Conservation (phyloP, 2,329 filamentous ascomycete genomes). For the Reticulascus tulasneorum region DNA sequence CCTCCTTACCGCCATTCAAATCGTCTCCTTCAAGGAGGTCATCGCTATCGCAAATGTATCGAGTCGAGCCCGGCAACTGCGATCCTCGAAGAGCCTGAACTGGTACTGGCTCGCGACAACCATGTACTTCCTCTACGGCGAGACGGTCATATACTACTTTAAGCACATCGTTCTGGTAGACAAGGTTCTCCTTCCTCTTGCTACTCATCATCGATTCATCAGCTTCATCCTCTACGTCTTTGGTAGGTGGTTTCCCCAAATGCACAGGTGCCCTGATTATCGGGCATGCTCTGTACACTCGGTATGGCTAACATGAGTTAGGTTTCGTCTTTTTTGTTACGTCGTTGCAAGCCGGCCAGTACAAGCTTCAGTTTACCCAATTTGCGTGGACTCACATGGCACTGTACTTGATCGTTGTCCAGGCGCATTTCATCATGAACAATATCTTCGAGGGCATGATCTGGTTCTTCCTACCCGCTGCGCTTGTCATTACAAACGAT, state of each 20-base stretch:
- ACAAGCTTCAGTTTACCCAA: slow-evolving; percentile 98
- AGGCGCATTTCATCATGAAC: slow-evolving; percentile 99
- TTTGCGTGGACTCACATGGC: slow-evolving; percentile 99
- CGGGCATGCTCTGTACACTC: slow-evolving; percentile 1
- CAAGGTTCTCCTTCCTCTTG: slow-evolving; percentile 84
- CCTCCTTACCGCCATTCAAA: slow-evolving; percentile 88
- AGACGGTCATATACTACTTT: slow-evolving; percentile 99
- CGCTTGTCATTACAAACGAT: slow-evolving; percentile 96
- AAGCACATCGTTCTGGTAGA: slow-evolving; percentile 98
- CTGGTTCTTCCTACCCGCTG: slow-evolving; percentile 96
- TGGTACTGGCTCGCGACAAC: slow-evolving; percentile 99
- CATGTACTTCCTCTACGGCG: slow-evolving; percentile 99
- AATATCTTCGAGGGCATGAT: slow-evolving; percentile 99
- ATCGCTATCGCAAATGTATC: slow-evolving; percentile 96
- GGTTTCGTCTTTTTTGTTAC: slow-evolving; percentile 98
- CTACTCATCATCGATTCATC: slow-evolving; percentile 97
- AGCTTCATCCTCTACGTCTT: slow-evolving; percentile 98
- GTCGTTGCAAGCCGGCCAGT: slow-evolving; percentile 90
- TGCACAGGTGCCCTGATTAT: not conserved
- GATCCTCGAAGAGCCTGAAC: slow-evolving; percentile 93
- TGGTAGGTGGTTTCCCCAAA: slow-evolving; percentile 51
- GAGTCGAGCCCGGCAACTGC: slow-evolving; percentile 82
- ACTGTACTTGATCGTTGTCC: slow-evolving; percentile 92
- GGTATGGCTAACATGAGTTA: slow-evolving; percentile 35
- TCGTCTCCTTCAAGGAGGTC: slow-evolving; percentile 98